phyloP scores from a whole-genome alignment of 306 rosid species.

The Medicago lupulina region DNA sequence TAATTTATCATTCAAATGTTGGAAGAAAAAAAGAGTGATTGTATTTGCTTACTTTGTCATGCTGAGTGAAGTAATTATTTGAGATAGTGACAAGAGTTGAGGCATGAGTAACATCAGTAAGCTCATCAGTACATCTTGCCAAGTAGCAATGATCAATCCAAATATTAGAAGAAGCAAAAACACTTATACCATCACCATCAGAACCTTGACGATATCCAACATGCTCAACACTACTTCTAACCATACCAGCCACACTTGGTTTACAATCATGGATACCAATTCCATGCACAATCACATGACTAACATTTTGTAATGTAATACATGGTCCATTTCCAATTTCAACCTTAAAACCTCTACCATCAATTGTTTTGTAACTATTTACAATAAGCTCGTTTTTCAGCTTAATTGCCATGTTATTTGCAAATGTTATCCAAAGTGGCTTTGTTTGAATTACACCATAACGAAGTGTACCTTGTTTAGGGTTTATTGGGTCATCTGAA shows the following conservation, averaged over 20 bases:
- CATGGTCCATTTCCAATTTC: constrained; percentile 86
- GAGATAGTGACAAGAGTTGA: constrained; percentile 78
- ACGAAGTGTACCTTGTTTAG: constrained; percentile 77
- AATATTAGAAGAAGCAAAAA: constrained; percentile 64
- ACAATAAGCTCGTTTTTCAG: constrained; percentile 78
- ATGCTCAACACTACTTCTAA: constrained; percentile 59
- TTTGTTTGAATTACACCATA: constrained; percentile 72
- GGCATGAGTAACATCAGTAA: constrained; percentile 71
- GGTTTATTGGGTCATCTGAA: constrained; percentile 65
- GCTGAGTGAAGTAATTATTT: constrained; percentile 79
- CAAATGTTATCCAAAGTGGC: constrained; percentile 82
- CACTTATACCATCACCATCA: constrained; percentile 73
- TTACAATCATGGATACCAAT: constrained; percentile 86
- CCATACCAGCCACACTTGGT: constrained; percentile 55
- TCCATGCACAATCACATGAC: constrained; percentile 84
- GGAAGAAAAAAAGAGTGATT: background rate
- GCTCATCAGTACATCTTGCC: constrained; percentile 71
- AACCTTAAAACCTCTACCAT: constrained; percentile 83
- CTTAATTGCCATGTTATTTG: constrained; percentile 60
- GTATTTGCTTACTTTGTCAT: constrained; percentile 65
- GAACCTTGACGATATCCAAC: constrained; percentile 67
- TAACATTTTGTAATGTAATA: constrained; percentile 72
- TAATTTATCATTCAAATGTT: no score
- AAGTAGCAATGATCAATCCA: constrained; percentile 91
- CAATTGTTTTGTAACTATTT: constrained; percentile 81